These are phyloP conservation scores for Penicillium chermesinum DNA, from an alignment of 495 filamentous ascomycete species.

Conservation along the genomic window DNA sequence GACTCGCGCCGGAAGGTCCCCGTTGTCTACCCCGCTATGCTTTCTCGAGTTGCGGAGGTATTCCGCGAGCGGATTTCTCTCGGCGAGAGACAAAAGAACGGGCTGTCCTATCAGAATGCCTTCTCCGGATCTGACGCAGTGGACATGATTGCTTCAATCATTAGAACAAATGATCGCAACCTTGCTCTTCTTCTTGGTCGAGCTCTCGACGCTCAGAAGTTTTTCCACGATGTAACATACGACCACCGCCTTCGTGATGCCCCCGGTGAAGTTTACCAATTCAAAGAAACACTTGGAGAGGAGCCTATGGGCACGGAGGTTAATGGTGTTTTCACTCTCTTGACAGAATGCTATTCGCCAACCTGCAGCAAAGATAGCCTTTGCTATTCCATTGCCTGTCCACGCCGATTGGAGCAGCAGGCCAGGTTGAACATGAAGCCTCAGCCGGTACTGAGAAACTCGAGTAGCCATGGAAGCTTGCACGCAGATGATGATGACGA, in stretches of 20 bases:
- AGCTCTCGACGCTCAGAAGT: conserved; percentile 95
- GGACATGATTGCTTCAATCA: conserved; percentile 88
- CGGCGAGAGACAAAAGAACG: conserved; percentile 91
- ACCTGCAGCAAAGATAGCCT: conserved; percentile 92
- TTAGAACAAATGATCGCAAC: conserved; percentile 93
- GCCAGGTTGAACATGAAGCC: conserved; percentile 87
- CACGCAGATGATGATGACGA: conserved; percentile 71
- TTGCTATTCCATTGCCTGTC: conserved; percentile 98
- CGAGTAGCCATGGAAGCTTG: conserved; percentile 74
- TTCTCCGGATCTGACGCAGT: conserved; percentile 95
- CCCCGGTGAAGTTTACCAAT: conserved; percentile 88
- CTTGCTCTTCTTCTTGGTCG: conserved; percentile 89
- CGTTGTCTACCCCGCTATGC: conserved; percentile 85
- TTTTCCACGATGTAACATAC: conserved; percentile 99
- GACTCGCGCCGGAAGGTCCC: conserved; percentile 55
- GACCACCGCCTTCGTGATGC: conserved; percentile 93
- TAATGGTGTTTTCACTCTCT: conserved; percentile 92
- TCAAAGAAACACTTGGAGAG: conserved; percentile 86
- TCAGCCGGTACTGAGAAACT: conserved; percentile 77
- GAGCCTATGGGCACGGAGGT: conserved; percentile 74
- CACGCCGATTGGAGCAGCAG: conserved; percentile 89
- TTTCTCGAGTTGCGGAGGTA: conserved; percentile 84
- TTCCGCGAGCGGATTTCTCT: conserved; percentile 81
- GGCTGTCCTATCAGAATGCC: conserved; percentile 91
- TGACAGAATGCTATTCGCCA: conserved; percentile 97